Base-by-base conservation (phyloP, 129 eudicot genomes). In the Lonicera japonica region DNA sequence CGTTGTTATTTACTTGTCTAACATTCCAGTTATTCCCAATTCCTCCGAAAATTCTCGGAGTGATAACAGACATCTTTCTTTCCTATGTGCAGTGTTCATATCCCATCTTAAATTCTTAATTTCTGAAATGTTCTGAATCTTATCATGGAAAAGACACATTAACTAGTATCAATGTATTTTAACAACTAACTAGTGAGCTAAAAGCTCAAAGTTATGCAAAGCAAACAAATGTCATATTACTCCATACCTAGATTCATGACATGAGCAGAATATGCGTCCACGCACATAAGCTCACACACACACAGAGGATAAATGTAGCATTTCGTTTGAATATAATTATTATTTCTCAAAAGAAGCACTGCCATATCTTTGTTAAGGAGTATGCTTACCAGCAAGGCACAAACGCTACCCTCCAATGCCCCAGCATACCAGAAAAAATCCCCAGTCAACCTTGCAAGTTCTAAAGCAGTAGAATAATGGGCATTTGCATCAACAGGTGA, bases 401-500 rank as follows among this genome's bases (percentile, higher is more conserved):
- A 92, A 54, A 92, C 98, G n/a, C 98, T 88, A 19, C 98, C 98
- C 75, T 92, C 98, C 81, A 92, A 48, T 48, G 98, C 98, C 56
- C 98, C 98, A 17, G 98, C 98, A 76, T 87, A 84, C 98, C 98
- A 92, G 76, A 92, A 92, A 74, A 74, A 85, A 66, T 92, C 98
- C 61, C 88, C 91, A 21, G 98, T 92, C 85, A 92, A 61, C 69
- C 96, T 80, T 25, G 96, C 76, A 67, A 92, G 87, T 73, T 92
- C 98, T 70, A 92, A 67, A 34, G 96, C 86, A 41, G 98, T 92
- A 68, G 95, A 70, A 77, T 87, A 92, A 70, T 92, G 98, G 23
- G 95, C 95, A 87, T 92, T 84, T 20, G 98, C 98, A 70, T 92
- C 98, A 67, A 92, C 88, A 66, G 98, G 98, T 70, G 98, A 87